These are phyloP conservation scores for Biscutella auriculata DNA, from an alignment of 441 rosid genomes.

Conservation along the genomic window DNA sequence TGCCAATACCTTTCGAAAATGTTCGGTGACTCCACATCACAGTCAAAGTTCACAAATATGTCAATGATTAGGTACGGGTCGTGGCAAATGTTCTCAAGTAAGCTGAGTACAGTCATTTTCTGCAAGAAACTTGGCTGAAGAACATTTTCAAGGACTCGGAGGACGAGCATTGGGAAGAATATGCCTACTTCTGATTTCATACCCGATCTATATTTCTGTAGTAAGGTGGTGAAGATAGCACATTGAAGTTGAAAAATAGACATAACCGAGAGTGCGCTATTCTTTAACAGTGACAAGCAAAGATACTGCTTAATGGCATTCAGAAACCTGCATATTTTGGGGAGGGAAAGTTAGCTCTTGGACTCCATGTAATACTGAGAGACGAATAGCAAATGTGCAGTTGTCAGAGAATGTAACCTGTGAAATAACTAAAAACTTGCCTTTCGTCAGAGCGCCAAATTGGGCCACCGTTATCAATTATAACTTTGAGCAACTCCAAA, in stretches of 20 bases:
- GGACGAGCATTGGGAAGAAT: slow-evolving; percentile 93
- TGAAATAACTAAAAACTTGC: slow-evolving; percentile 32
- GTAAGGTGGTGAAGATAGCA: slow-evolving; percentile 66
- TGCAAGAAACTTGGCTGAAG: slow-evolving; percentile 97
- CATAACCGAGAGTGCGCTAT: slow-evolving; percentile 93
- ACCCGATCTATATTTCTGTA: slow-evolving; percentile 70
- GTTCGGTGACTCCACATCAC: slow-evolving; percentile 92
- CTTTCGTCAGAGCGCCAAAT: slow-evolving; percentile 76
- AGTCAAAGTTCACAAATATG: slow-evolving; percentile 89
- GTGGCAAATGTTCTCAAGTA: slow-evolving; percentile 70
- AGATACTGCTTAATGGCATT: slow-evolving; percentile 78
- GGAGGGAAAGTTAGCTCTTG: slow-evolving; percentile 7
- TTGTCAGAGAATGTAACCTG: slow-evolving; percentile 5
- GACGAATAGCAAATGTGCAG: slow-evolving; percentile 1
- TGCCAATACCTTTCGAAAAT: slow-evolving; percentile 76
- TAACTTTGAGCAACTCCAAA: slow-evolving; percentile 75
- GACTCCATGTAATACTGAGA: not conserved
- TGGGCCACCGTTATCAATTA: slow-evolving; percentile 69
- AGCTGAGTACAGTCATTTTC: slow-evolving; percentile 87
- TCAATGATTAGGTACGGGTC: slow-evolving; percentile 76
- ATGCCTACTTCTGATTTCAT: slow-evolving; percentile 89
- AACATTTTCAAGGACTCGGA: slow-evolving; percentile 94
- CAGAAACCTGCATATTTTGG: slow-evolving; percentile 59
- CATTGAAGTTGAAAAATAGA: slow-evolving; percentile 95
- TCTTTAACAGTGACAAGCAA: slow-evolving; percentile 84